These are phyloP conservation scores for Fragaria iinumae DNA, from an alignment of 306 rosid species.

Conservation along the genomic window DNA sequence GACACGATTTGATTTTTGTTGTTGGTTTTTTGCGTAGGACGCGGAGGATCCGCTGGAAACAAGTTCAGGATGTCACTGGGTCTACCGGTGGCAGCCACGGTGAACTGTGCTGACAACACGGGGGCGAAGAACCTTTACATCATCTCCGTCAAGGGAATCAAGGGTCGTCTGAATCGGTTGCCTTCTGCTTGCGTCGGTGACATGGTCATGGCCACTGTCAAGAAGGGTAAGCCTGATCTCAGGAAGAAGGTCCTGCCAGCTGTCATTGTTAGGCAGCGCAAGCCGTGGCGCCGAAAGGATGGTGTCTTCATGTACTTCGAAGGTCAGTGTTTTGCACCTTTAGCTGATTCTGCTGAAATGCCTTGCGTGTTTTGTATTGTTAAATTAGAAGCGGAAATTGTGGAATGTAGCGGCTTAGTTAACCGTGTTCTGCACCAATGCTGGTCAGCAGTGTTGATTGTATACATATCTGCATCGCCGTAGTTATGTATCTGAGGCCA, in stretches of 20 bases:
- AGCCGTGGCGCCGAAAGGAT: constrained; percentile 76
- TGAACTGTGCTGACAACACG: constrained; percentile 67
- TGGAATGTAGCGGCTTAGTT: too few relatives aligned
- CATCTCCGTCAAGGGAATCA: constrained; percentile 56
- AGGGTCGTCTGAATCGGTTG: constrained; percentile 60
- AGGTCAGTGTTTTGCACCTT: constrained; percentile 28
- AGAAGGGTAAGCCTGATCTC: constrained; percentile 68
- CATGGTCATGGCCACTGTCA: constrained; percentile 68
- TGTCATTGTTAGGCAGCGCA: constrained; percentile 61
- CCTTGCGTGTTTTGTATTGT: neutral
- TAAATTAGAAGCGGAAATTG: neutral
- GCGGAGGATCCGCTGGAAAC: constrained; percentile 66
- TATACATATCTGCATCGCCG: neutral
- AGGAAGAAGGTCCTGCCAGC: constrained; percentile 75
- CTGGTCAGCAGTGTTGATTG: constrained; percentile 38
- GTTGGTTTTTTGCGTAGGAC: constrained; percentile 42
- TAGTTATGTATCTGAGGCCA: constrained; percentile 21
- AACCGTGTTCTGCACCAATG: neutral
- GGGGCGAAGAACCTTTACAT: constrained; percentile 64
- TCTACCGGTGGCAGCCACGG: constrained; percentile 70
- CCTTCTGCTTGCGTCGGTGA: constrained; percentile 73
- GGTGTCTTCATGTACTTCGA: constrained; percentile 66
- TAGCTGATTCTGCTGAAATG: neutral
- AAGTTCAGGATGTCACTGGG: constrained; percentile 76
- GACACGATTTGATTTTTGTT: neutral